Conservation (phyloP, 139 green algal genomes). For the Micractinium conductrix region DNA sequence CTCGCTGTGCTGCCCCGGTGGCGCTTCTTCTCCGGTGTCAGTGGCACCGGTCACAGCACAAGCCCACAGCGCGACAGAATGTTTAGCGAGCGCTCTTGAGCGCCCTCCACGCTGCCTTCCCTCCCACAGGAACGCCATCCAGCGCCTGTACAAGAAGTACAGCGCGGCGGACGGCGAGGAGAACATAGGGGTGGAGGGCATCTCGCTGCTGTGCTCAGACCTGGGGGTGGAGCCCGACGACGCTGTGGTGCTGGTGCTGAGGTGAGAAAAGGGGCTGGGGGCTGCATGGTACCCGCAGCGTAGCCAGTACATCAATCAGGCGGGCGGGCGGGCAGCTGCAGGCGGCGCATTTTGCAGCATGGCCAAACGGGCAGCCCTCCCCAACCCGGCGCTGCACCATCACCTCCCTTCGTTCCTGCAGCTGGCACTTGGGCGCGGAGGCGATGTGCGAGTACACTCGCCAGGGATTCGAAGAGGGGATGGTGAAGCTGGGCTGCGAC, state of each 20-base stretch:
- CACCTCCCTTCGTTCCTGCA: not conserved
- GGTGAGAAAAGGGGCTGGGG: not conserved
- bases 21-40: too few relatives aligned
- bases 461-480: slow-evolving; percentile 76
- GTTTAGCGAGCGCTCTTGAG: too few relatives aligned
- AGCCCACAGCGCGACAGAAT: too few relatives aligned
- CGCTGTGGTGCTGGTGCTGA: slow-evolving; percentile 2
- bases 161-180: slow-evolving; percentile 33
- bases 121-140: slow-evolving; percentile 32
- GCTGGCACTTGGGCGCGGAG: slow-evolving; percentile 29
- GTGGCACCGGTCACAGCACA: too few relatives aligned
- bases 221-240: slow-evolving; percentile 83
- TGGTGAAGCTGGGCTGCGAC: slow-evolving; percentile 60
- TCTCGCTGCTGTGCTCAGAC: slow-evolving; percentile 80
- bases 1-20: too few relatives aligned
- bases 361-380: too few relatives aligned
- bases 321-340: too few relatives aligned
- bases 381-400: not conserved
- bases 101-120: too few relatives aligned
- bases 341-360: too few relatives aligned
- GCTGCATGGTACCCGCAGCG: too few relatives aligned
- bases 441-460: slow-evolving; percentile 90
- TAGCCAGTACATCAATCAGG: too few relatives aligned
- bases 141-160: slow-evolving; percentile 55
- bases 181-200: slow-evolving; percentile 68